A percentile compares a stretch with the other conserved stretches of the same genome.
phyloP scores from a whole-genome alignment of 192 early-diverging fungal species.

The Funneliformis geosporum region DNA sequence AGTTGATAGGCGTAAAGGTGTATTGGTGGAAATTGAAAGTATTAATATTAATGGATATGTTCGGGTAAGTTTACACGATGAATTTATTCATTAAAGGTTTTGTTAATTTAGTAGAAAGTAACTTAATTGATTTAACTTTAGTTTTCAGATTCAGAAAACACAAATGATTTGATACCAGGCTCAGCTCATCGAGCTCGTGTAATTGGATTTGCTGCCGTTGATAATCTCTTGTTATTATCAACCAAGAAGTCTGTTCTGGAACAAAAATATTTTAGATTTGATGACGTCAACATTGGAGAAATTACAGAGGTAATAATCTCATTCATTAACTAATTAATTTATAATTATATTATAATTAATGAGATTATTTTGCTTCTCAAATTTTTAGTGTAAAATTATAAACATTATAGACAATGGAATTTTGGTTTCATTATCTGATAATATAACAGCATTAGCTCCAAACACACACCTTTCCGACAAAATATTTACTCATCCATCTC shows the following conservation, averaged over 20 bases:
- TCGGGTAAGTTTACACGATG: conserved; percentile 14
- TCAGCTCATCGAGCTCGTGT: conserved; percentile 77
- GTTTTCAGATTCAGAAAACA: conserved; percentile 36
- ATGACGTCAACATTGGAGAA: conserved; percentile 67
- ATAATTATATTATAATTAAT: background rate
- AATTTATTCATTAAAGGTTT: background rate
- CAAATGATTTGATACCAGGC: conserved; percentile 64
- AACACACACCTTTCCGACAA: conserved; percentile 77
- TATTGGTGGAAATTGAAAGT: conserved; percentile 59
- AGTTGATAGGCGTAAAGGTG: conserved; percentile 61
- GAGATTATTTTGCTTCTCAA: conserved; percentile 25
- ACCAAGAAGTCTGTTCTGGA: conserved; percentile 70
- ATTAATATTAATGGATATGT: conserved; percentile 57
- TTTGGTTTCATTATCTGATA: conserved; percentile 55
- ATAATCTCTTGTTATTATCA: conserved; percentile 71
- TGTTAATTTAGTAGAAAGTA: no score
- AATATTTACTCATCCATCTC: conserved; percentile 63
- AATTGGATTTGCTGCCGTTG: conserved; percentile 74
- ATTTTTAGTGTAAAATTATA: conserved; percentile 50
- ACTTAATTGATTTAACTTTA: no score
- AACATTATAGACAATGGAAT: conserved; percentile 58
- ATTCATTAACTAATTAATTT: conserved; percentile 4
- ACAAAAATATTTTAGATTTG: conserved; percentile 65
- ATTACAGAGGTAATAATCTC: conserved; percentile 49
- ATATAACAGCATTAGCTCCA: conserved; percentile 71